Percentiles rank a stretch among this genome's conserved stretches.
phyloP scores from a whole-genome alignment of 129 eudicot genomes.

The Sambucus nigra region DNA sequence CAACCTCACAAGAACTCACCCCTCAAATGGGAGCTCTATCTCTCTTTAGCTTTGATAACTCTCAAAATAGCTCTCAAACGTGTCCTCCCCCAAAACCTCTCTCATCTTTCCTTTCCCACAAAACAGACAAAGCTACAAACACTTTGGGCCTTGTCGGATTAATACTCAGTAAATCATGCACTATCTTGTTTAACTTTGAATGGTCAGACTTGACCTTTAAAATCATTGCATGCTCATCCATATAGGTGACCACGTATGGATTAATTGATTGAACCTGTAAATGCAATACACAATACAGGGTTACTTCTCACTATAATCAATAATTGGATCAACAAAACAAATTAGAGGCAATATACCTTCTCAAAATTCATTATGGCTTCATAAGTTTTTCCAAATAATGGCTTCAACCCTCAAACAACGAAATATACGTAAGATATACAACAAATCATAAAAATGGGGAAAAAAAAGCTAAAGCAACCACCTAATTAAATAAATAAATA shows the following conservation, averaged over 20 bases:
- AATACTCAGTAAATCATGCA: slow-evolving; percentile 70
- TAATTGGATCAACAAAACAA: slow-evolving; percentile 6
- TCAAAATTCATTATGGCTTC: slow-evolving; percentile 86
- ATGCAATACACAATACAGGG: slow-evolving; percentile 9
- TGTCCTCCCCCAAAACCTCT: no score
- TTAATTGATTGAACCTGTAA: slow-evolving; percentile 77
- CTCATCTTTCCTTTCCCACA: slow-evolving; percentile 96
- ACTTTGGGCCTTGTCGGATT: slow-evolving; percentile 94
- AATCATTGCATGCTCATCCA: slow-evolving; percentile 99
- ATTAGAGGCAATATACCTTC: slow-evolving; percentile 44
- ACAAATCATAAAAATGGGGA: no score
- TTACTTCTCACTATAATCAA: slow-evolving; percentile 4
- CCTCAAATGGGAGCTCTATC: no score
- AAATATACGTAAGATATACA: slow-evolving; percentile 14
- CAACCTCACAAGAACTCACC: no score
- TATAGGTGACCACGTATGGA: slow-evolving; percentile 80
- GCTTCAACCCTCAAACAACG: slow-evolving; percentile 73
- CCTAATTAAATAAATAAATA: not conserved
- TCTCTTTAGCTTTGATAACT: no score
- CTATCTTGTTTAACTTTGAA: slow-evolving; percentile 72
- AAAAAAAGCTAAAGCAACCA: not conserved
- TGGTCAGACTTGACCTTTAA: slow-evolving; percentile 75
- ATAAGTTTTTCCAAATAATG: slow-evolving; percentile 66
- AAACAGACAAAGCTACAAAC: slow-evolving; percentile 83
- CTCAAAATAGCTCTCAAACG: no score